These are phyloP conservation scores for Colletotrichum incanum DNA, from an alignment of 2,329 filamentous ascomycete genomes.

Conservation along the genomic window DNA sequence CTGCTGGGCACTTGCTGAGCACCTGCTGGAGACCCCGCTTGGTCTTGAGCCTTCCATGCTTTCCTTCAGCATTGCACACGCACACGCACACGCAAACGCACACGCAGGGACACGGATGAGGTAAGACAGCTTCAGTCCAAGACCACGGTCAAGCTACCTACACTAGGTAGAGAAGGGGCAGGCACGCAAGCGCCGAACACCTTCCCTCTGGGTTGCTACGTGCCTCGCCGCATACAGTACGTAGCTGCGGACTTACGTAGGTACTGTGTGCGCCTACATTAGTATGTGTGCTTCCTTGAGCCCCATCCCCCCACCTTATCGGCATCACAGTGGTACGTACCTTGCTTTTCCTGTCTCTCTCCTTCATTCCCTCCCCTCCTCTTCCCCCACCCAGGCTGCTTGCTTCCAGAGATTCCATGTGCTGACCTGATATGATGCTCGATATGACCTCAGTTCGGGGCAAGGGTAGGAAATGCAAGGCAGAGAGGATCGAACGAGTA, in stretches of 20 bases:
- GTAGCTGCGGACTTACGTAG: neutral
- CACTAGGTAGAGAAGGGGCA: neutral
- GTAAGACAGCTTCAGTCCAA: slow-evolving; percentile 12
- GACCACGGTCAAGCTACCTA: neutral
- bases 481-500: neutral
- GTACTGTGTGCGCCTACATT: too few relatives aligned
- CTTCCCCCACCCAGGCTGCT: neutral
- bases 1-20: slow-evolving; percentile 2
- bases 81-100: neutral
- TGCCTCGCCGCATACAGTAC: neutral
- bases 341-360: neutral
- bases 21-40: neutral
- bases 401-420: neutral
- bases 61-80: neutral
- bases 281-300: neutral
- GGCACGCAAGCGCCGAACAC: neutral
- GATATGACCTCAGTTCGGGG: slow-evolving; percentile 2
- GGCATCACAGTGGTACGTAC: neutral
- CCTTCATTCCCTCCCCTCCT: neutral
- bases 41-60: neutral
- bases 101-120: slow-evolving; percentile 7
- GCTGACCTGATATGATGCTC: slow-evolving; percentile 3
- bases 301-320: neutral
- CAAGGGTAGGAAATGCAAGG: neutral
- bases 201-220: neutral